Conservation (phyloP, 2,329 filamentous ascomycete genomes). For the Aspergillus chevalieri region DNA sequence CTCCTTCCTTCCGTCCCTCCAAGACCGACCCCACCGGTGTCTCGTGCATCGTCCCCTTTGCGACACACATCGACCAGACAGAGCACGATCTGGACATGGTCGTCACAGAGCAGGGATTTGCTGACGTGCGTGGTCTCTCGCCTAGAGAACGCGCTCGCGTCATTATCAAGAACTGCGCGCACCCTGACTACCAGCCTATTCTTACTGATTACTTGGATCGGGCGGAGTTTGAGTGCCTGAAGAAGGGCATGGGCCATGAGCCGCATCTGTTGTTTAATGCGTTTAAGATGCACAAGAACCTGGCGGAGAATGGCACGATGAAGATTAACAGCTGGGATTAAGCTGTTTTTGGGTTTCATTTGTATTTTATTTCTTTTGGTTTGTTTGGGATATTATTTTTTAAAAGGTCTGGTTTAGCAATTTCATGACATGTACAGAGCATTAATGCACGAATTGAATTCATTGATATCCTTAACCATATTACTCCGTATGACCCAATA, state of each 20-base stretch:
- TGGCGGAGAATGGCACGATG: slow-evolving; percentile 81
- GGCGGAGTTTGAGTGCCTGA: slow-evolving; percentile 78
- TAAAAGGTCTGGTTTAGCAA: no score
- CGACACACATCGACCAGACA: slow-evolving; percentile 85
- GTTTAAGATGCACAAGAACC: slow-evolving; percentile 83
- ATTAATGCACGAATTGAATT: no score
- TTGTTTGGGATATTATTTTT: no score
- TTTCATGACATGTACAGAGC: no score
- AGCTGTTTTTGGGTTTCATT: background rate
- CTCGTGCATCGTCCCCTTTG: slow-evolving; percentile 87
- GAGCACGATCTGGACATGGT: slow-evolving; percentile 89
- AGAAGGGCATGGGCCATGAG: slow-evolving; percentile 84
- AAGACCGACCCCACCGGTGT: slow-evolving; percentile 80
- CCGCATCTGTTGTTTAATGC: slow-evolving; percentile 79
- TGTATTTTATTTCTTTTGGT: no score
- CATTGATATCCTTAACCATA: no score
- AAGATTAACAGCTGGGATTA: slow-evolving; percentile 65
- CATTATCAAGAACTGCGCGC: slow-evolving; percentile 80
- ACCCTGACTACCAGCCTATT: slow-evolving; percentile 79
- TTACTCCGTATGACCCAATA: no score
- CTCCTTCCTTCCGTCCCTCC: slow-evolving; percentile 69
- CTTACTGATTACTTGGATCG: slow-evolving; percentile 76
- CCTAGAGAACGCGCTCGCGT: slow-evolving; percentile 74
- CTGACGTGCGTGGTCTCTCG: slow-evolving; percentile 74
- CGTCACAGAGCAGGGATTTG: slow-evolving; percentile 71